Evolutionary conservation across 345 rosid genomes (phyloP).

Genomic region (Salix dunnii): DNA sequence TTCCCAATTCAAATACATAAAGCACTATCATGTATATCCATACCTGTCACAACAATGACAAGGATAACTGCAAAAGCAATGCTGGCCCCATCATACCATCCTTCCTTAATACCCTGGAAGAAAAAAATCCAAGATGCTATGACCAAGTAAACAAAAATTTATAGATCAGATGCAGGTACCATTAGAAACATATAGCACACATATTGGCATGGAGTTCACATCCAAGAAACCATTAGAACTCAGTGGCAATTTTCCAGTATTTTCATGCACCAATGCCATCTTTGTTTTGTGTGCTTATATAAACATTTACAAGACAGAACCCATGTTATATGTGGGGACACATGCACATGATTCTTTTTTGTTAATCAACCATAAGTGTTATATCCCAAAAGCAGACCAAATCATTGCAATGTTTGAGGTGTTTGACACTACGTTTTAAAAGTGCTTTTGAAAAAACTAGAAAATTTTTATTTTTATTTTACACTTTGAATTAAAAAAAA

Average conservation of each 20-base stretch:
- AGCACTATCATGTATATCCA: conserved; percentile 1
- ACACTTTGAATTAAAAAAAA: too few relatives aligned
- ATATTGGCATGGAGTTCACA: neutral
- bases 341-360: neutral
- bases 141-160: neutral
- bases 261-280: neutral
- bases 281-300: neutral
- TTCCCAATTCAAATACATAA: neutral
- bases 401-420: too few relatives aligned
- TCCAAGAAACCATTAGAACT: neutral
- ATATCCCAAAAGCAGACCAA: neutral
- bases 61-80: conserved; percentile 95
- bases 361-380: neutral
- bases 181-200: neutral
- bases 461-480: too few relatives aligned
- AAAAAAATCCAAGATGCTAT: neutral
- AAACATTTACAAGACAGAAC: neutral
- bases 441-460: too few relatives aligned
- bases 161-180: neutral
- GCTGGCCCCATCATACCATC: conserved; percentile 99
- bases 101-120: conserved; percentile 69
- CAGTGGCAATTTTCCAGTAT: neutral
- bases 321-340: neutral
- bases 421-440: too few relatives aligned
- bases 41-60: conserved; percentile 94